phyloP scores from a whole-genome alignment of 1,139 yeast genomes.

The Scheffersomyces insectosa region DNA sequence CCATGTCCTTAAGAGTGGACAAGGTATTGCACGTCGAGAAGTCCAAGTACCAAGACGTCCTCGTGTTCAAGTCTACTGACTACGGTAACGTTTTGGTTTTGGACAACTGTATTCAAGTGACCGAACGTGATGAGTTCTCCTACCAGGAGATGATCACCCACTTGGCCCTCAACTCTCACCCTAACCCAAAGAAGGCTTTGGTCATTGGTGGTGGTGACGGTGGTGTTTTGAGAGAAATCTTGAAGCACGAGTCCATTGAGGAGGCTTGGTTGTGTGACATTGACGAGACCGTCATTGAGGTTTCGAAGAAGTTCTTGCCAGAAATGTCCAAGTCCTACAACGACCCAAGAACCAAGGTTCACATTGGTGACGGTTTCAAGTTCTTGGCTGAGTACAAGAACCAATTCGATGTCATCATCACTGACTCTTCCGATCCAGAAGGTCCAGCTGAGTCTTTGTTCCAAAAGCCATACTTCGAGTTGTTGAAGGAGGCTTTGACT shows the following conservation, averaged over 20 bases:
- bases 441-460: slow-evolving; percentile 93
- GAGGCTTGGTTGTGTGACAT: slow-evolving; percentile 89
- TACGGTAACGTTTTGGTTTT: slow-evolving; percentile 90
- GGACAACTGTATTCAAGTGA: slow-evolving; percentile 89
- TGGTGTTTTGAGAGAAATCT: slow-evolving; percentile 89
- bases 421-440: slow-evolving; percentile 95
- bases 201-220: slow-evolving; percentile 98
- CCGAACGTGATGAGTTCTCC: slow-evolving; percentile 92
- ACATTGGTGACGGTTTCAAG: slow-evolving; percentile 91
- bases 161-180: slow-evolving; percentile 85
- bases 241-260: slow-evolving; percentile 81
- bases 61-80: slow-evolving; percentile 82
- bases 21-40: slow-evolving; percentile 76
- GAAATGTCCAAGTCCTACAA: slow-evolving; percentile 77
- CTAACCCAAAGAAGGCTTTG: slow-evolving; percentile 83
- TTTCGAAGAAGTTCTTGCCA: slow-evolving; percentile 81
- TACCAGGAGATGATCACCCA: slow-evolving; percentile 96
- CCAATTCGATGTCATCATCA: slow-evolving; percentile 85
- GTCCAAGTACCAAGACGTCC: slow-evolving; percentile 77
- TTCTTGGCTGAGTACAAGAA: slow-evolving; percentile 70
- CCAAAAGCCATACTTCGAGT: slow-evolving; percentile 82
- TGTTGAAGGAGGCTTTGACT: slow-evolving; percentile 77
- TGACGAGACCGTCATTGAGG: slow-evolving; percentile 84
- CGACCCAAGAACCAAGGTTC: slow-evolving; percentile 80
- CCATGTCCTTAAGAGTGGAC: slow-evolving; percentile 82